Conservation (phyloP, 2,329 filamentous ascomycete genomes). For the Talaromyces sp. region DNA sequence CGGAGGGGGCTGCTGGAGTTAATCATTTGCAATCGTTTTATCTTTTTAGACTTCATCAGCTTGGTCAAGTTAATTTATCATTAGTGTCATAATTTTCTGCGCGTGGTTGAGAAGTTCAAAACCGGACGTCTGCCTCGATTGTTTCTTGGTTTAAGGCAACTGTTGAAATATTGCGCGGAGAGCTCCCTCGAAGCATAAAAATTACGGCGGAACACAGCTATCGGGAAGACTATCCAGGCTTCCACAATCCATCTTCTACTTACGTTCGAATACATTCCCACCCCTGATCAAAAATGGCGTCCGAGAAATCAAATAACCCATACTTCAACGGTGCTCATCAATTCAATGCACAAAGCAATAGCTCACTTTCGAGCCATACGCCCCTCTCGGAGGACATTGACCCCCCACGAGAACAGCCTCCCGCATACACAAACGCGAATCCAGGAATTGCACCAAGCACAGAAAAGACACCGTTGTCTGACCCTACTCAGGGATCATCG, state of each 20-base stretch:
- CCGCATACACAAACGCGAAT: slow-evolving; percentile 2
- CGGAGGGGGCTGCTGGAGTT: too few relatives aligned
- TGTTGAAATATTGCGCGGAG: too few relatives aligned
- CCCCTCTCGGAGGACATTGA: background rate
- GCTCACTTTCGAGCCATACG: background rate
- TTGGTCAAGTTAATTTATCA: background rate
- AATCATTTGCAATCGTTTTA: too few relatives aligned
- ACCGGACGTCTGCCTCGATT: too few relatives aligned
- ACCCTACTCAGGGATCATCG: background rate
- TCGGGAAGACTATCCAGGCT: background rate
- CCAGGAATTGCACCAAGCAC: background rate
- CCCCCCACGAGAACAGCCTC: background rate
- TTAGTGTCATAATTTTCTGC: background rate
- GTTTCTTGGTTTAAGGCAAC: too few relatives aligned
- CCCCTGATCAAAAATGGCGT: background rate
- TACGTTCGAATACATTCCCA: too few relatives aligned
- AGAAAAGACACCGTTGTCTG: background rate
- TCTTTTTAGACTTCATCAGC: background rate
- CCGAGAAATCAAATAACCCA: background rate
- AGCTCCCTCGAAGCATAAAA: too few relatives aligned
- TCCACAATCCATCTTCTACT: background rate
- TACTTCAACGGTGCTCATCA: background rate
- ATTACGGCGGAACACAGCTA: background rate
- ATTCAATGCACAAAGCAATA: background rate
- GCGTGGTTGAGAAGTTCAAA: background rate